These are phyloP conservation scores for Mortierella sp. DNA, from an alignment of 371 early-diverging fungal species.

Conservation along the genomic window DNA sequence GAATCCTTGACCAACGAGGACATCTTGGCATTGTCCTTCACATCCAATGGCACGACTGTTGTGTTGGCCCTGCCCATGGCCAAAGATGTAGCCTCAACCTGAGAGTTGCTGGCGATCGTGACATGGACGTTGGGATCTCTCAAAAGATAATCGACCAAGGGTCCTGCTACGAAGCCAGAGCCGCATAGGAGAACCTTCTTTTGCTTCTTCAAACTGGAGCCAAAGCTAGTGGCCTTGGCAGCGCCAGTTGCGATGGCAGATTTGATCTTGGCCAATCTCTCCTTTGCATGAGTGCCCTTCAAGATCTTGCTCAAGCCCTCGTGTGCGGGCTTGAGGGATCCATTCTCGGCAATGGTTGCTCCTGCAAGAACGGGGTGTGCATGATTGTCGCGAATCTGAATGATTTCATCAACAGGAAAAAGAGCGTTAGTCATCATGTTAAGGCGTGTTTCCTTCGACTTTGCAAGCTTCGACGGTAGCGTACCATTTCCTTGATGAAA, in stretches of 20 bases:
- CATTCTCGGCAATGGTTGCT: constrained; percentile 84
- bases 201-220: constrained; percentile 31
- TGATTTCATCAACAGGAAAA: constrained; percentile 1
- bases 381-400: constrained; percentile 70
- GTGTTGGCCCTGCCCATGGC: constrained; percentile 67
- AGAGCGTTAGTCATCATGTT: no score
- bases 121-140: constrained; percentile 72
- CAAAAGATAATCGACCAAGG: constrained; percentile 85
- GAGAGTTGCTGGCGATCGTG: constrained; percentile 84
- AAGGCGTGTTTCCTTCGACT: no score
- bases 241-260: constrained; percentile 34
- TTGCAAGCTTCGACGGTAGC: constrained; percentile 15
- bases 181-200: constrained; percentile 80
- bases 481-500: constrained; percentile 82
- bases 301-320: constrained; percentile 58
- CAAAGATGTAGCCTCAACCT: constrained; percentile 75
- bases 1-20: constrained; percentile 74
- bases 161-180: constrained; percentile 94
- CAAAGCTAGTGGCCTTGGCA: constrained; percentile 7
- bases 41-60: constrained; percentile 62
- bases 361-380: constrained; percentile 75
- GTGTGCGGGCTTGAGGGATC: constrained; percentile 70
- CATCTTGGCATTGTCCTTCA: constrained; percentile 61
- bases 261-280: constrained; percentile 31
- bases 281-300: constrained; percentile 39